Conservation (phyloP, 2,329 filamentous ascomycete genomes). For the Paecilomyces variotii region DNA sequence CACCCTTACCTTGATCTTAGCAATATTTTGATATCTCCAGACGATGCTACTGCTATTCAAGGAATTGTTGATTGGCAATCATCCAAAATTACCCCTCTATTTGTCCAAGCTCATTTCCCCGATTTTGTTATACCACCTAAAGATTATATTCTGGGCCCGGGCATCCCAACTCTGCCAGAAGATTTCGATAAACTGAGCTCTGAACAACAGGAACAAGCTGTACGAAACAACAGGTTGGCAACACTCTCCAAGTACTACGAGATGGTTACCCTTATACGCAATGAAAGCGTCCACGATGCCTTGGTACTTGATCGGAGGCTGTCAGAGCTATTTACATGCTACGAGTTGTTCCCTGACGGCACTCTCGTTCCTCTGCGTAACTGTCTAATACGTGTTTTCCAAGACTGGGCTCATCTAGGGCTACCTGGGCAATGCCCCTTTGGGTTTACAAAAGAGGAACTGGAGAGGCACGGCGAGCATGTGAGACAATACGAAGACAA, state of each 20-base stretch:
- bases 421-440: constrained; percentile 12
- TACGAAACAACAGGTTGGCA: constrained; percentile 5
- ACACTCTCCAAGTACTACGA: constrained; percentile 18
- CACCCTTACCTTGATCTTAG: constrained; percentile 17
- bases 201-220: constrained; percentile 7
- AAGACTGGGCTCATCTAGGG: constrained; percentile 9
- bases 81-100: constrained; percentile 11
- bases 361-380: constrained; percentile 11
- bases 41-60: constrained; percentile 13
- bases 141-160: constrained; percentile 9
- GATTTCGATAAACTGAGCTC: constrained; percentile 9
- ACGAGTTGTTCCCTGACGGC: constrained; percentile 9
- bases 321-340: constrained; percentile 15
- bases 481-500: constrained; percentile 12
- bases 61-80: constrained; percentile 21
- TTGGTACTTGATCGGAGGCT: constrained; percentile 13
- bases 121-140: constrained; percentile 13
- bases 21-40: constrained; percentile 16
- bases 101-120: constrained; percentile 15
- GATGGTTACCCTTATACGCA: constrained; percentile 12
- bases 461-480: constrained; percentile 10
- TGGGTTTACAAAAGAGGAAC: constrained; percentile 7
- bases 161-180: constrained; percentile 9
- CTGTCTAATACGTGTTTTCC: constrained; percentile 9
- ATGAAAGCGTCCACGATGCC: constrained; percentile 11